phyloP scores from a whole-genome alignment of 208 protist genomes.

The Leptomonas seymouri region DNA sequence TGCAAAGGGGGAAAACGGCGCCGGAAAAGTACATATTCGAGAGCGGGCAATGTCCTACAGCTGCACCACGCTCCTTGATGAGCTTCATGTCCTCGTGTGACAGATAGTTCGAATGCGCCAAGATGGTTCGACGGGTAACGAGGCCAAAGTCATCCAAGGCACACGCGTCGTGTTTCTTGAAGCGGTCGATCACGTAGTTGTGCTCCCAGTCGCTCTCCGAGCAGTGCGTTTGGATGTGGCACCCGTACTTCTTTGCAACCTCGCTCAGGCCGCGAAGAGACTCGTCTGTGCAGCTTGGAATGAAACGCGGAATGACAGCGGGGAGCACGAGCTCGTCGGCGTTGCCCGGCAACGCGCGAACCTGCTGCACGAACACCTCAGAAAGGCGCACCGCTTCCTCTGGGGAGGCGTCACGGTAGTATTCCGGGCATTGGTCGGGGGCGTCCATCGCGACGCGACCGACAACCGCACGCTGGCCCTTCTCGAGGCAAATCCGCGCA shows the following conservation, averaged over 20 bases:
- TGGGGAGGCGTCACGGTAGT: conserved; percentile 88
- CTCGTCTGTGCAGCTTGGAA: conserved; percentile 88
- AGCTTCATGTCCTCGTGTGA: conserved; percentile 83
- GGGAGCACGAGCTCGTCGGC: conserved; percentile 66
- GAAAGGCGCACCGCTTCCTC: conserved; percentile 62
- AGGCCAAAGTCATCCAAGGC: conserved; percentile 87
- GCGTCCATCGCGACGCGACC: conserved; percentile 94
- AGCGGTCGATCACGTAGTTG: conserved; percentile 87
- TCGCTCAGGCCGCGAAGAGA: conserved; percentile 81
- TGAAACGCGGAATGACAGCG: conserved; percentile 94
- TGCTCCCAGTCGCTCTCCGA: conserved; percentile 91
- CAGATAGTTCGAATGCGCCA: conserved; percentile 93
- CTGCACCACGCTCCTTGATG: conserved; percentile 54
- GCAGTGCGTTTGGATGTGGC: conserved; percentile 79
- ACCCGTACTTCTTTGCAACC: conserved; percentile 72
- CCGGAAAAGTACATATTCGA: conserved; percentile 93
- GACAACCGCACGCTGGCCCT: conserved; percentile 90
- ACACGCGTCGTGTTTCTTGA: conserved; percentile 82
- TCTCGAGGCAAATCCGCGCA: conserved; percentile 70
- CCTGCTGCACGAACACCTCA: conserved; percentile 65
- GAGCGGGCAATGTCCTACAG: conserved; percentile 92
- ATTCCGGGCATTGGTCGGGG: conserved; percentile 76
- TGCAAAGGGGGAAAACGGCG: conserved; percentile 72
- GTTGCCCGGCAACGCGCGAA: conserved; percentile 56
- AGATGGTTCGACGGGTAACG: conserved; percentile 73